These are phyloP conservation scores for Verticillium zaregamsianum DNA, from an alignment of 2,329 filamentous ascomycete genomes.

Conservation along the genomic window DNA sequence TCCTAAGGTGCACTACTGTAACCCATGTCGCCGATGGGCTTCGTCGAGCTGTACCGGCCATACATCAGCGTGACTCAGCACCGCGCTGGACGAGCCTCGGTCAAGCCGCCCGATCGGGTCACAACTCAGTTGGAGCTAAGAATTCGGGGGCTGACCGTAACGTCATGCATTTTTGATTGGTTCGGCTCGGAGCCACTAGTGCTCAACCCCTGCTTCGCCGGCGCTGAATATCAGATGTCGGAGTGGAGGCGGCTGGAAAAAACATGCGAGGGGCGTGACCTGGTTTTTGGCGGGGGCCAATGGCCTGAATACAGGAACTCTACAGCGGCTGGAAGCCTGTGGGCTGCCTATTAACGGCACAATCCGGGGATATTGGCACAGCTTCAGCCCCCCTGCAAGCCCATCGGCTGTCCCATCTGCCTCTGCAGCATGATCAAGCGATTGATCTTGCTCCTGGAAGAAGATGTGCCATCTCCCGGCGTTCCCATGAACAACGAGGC, in stretches of 20 bases:
- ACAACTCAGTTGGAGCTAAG: background rate
- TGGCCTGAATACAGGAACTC: background rate
- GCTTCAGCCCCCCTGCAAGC: background rate
- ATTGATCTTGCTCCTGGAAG: too few relatives aligned
- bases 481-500: too few relatives aligned
- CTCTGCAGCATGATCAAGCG: too few relatives aligned
- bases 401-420: too few relatives aligned
- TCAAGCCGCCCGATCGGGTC: conserved; percentile 1
- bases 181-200: background rate
- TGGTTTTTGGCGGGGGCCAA: background rate
- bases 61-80: background rate
- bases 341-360: background rate
- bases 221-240: conserved; percentile 1
- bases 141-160: background rate
- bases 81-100: background rate
- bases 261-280: background rate
- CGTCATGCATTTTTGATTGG: conserved; percentile 3
- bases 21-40: background rate
- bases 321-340: background rate
- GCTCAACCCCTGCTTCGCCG: background rate
- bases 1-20: background rate
- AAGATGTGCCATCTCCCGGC: too few relatives aligned
- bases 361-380: background rate
- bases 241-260: background rate
- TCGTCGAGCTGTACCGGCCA: background rate